Percentiles rank a stretch among this genome's conserved stretches.
Conservation (phyloP, 106 monocot genomes). For the Ottelia alismoides region DNA sequence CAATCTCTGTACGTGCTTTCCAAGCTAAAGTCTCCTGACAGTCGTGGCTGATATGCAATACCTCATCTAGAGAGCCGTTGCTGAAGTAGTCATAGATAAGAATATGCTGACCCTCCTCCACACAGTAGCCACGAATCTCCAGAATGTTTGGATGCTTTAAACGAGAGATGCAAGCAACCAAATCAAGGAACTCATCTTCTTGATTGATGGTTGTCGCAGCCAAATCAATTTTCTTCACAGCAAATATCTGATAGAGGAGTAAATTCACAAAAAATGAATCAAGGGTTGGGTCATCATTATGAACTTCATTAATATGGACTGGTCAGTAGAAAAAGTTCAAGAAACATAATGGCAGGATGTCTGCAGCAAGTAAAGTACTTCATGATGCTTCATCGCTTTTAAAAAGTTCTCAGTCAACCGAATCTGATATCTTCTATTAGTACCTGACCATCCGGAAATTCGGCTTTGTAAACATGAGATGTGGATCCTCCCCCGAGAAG, state of each 20-base stretch:
- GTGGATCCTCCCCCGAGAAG: constrained; percentile 40
- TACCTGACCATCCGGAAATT: constrained; percentile 61
- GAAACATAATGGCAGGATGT: no score
- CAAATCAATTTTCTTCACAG: constrained; percentile 54
- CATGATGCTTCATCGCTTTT: not conserved
- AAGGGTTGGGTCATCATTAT: not conserved
- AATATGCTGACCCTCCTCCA: constrained; percentile 33
- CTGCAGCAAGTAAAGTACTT: no score
- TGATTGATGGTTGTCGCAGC: constrained; percentile 21
- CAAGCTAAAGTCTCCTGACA: constrained; percentile 35
- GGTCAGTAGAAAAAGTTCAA: not conserved
- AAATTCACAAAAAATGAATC: not conserved
- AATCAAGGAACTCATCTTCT: constrained; percentile 53
- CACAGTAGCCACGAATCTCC: constrained; percentile 39
- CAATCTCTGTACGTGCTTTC: constrained; percentile 41
- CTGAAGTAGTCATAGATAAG: constrained; percentile 48
- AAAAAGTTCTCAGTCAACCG: not conserved
- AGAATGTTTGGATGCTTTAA: constrained; percentile 45
- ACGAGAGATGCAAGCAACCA: constrained; percentile 21
- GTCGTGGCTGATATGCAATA: constrained; percentile 18
- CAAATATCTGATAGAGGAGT: constrained; percentile 16
- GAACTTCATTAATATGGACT: not conserved
- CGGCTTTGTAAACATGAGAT: constrained; percentile 40
- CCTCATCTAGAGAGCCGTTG: constrained; percentile 42
- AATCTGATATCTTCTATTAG: not conserved